Percentiles rank a stretch among this genome's conserved stretches.
Conservation (phyloP, 2,329 filamentous ascomycete genomes). For the Alternaria panax region DNA sequence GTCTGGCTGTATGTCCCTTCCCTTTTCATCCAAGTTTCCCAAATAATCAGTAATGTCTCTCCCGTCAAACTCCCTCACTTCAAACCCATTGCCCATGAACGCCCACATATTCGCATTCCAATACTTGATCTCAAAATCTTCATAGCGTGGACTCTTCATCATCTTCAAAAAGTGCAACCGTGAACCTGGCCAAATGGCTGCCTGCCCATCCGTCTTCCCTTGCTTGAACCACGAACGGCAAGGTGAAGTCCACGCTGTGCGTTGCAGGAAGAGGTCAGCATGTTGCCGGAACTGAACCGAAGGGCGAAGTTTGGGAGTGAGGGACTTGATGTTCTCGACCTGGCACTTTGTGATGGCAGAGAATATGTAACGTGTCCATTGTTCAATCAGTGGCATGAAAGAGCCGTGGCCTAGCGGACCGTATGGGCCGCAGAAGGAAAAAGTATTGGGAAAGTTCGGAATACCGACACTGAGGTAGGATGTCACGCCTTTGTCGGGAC, state of each 20-base stretch:
- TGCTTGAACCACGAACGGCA: slow-evolving; percentile 38
- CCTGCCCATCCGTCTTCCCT: slow-evolving; percentile 30
- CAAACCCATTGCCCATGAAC: slow-evolving; percentile 48
- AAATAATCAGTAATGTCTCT: slow-evolving; percentile 58
- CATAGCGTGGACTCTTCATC: slow-evolving; percentile 27
- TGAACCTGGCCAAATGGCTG: slow-evolving; percentile 32
- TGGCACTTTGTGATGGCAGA: slow-evolving; percentile 32
- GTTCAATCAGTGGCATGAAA: slow-evolving; percentile 36
- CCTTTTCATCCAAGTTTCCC: slow-evolving; percentile 48
- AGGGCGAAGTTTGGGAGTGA: slow-evolving; percentile 24
- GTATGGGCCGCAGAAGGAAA: slow-evolving; percentile 51
- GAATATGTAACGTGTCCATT: slow-evolving; percentile 36
- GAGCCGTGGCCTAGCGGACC: slow-evolving; percentile 32
- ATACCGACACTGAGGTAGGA: slow-evolving; percentile 53
- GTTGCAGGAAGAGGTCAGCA: slow-evolving; percentile 32
- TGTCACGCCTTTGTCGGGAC: slow-evolving; percentile 42
- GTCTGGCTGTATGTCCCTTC: slow-evolving; percentile 51
- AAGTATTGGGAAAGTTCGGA: slow-evolving; percentile 56
- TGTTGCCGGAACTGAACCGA: slow-evolving; percentile 29
- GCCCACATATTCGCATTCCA: slow-evolving; percentile 28
- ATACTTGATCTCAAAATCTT: slow-evolving; percentile 36
- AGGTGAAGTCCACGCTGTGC: slow-evolving; percentile 34
- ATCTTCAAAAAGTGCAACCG: slow-evolving; percentile 35
- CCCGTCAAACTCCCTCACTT: slow-evolving; percentile 56
- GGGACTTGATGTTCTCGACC: slow-evolving; percentile 32